A percentile compares a stretch with the other conserved stretches of the same genome.
Conservation (phyloP, 306 rosid genomes). For the Nissolia schottii region DNA sequence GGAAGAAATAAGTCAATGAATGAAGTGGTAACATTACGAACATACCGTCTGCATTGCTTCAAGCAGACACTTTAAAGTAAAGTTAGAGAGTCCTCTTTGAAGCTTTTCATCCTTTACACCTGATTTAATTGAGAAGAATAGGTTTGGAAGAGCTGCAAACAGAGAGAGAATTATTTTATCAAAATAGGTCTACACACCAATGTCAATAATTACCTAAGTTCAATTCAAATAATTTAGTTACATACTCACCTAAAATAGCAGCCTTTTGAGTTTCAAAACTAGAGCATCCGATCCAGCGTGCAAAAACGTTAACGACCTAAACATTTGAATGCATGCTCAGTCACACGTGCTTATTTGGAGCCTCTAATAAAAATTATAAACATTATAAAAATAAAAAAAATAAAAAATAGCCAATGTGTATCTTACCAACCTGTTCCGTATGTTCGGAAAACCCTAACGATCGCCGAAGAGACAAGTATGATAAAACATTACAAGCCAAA, state of each 20-base stretch:
- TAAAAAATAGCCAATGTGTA: too few relatives aligned
- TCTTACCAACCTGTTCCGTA: constrained; percentile 10
- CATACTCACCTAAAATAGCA: constrained; percentile 16
- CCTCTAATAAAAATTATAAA: neutral
- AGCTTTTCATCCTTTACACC: neutral
- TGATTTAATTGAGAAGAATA: neutral
- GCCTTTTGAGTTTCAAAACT: neutral
- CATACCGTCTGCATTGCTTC: constrained; percentile 1
- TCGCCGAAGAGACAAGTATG: constrained; percentile 12
- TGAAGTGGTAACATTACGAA: neutral
- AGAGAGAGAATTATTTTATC: constrained; percentile 14
- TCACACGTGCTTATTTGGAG: neutral
- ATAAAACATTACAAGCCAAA: constrained; percentile 13
- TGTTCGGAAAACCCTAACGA: neutral
- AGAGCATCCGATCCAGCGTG: neutral
- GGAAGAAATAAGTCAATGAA: neutral
- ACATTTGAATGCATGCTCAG: neutral
- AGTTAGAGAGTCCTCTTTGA: neutral
- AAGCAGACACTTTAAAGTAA: neutral
- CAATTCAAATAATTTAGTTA: neutral
- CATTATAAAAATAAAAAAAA: too few relatives aligned
- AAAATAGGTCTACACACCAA: neutral
- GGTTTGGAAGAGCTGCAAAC: constrained; percentile 19
- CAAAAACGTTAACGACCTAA: constrained; percentile 16
- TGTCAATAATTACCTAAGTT: neutral